A percentile compares a stretch with the other conserved stretches of the same genome.
phyloP scores from a whole-genome alignment of 2,329 filamentous ascomycete genomes.

The Grosmannia serpens region DNA sequence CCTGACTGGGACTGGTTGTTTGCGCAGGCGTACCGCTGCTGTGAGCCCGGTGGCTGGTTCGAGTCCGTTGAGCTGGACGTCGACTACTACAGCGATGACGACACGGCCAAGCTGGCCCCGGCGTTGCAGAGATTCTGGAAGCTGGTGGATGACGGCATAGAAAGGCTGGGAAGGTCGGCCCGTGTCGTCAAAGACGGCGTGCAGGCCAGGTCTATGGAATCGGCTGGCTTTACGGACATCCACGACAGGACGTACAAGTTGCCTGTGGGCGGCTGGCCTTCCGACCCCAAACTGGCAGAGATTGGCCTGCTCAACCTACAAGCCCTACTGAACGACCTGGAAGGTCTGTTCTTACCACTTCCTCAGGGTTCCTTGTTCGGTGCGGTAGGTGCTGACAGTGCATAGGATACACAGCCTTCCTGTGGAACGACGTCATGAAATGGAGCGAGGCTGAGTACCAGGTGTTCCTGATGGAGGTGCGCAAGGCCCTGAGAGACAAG shows the following conservation, averaged over 20 bases:
- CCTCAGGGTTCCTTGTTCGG: no score
- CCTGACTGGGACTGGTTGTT: slow-evolving; percentile 39
- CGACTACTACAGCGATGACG: slow-evolving; percentile 16
- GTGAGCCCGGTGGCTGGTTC: slow-evolving; percentile 38
- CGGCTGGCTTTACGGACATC: slow-evolving; percentile 4
- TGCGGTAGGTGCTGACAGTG: no score
- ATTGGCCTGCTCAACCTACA: not conserved
- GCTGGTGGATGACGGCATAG: slow-evolving; percentile 1
- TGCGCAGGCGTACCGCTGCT: slow-evolving; percentile 32
- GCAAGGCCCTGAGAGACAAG: not conserved
- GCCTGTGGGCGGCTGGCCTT: slow-evolving; percentile 1
- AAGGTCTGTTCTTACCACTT: no score
- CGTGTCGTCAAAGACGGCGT: not conserved
- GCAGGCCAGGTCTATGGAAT: not conserved
- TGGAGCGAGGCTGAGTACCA: not conserved
- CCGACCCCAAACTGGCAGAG: not conserved
- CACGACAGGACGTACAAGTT: not conserved
- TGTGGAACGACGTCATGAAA: not conserved
- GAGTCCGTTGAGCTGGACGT: slow-evolving; percentile 14
- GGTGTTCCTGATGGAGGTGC: not conserved
- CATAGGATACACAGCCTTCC: not conserved
- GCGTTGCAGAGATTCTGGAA: not conserved
- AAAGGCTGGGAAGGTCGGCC: not conserved
- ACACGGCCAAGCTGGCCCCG: slow-evolving; percentile 1
- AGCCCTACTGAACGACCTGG: not conserved